Base-by-base conservation (phyloP, 495 filamentous ascomycete genomes). In the Cladorrhinum samala region DNA sequence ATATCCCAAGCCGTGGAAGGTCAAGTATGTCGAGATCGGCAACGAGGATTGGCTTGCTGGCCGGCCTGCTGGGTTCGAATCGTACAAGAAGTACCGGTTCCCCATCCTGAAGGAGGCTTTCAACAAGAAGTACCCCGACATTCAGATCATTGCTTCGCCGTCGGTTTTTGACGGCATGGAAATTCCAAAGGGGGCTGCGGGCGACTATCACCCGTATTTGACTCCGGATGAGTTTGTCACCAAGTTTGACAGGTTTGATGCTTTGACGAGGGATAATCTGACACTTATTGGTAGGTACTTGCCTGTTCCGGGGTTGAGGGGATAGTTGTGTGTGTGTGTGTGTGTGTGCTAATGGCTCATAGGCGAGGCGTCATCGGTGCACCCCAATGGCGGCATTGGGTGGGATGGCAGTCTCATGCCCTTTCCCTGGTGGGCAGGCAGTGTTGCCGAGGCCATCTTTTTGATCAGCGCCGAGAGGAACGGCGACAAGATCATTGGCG, bases 381-480 rank as follows among this genome's bases (percentile, higher is more conserved):
- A 75, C 21, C 67, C 75, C 3, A 67, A 73, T 46, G 76, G 76
- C 24, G 76, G 74, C 33, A 68, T 66, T 19, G 70, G 68, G 42
- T 83, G 75, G 76, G 49, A 68, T 25, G 69, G 66, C 0, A 60
- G 64, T 7, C 61, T 71, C 37, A 58, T 56, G 44, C 55, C 63
- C 11, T 63, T 67, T 33, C 70, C 70, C 2, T 74, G 70, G 68
- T 85, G 80, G 80, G 76, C 75, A 50, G 81, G 78, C 37, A 75
- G 76, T 39, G 79, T 86, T 37, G 76, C 71, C 20, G 85, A 90
- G 58, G 84, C 83, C 2, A 77, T 88, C 23, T 85, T 80, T 55
- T 75, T 86, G 55, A 75, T 89, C 33, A 84, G 82, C 21, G 74
- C 81, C 39, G 85, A 89, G 67, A 72, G 83, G 19, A 88, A 88